Base-by-base conservation (phyloP, 305 asterid species). In the Fraxinus sp. region DNA sequence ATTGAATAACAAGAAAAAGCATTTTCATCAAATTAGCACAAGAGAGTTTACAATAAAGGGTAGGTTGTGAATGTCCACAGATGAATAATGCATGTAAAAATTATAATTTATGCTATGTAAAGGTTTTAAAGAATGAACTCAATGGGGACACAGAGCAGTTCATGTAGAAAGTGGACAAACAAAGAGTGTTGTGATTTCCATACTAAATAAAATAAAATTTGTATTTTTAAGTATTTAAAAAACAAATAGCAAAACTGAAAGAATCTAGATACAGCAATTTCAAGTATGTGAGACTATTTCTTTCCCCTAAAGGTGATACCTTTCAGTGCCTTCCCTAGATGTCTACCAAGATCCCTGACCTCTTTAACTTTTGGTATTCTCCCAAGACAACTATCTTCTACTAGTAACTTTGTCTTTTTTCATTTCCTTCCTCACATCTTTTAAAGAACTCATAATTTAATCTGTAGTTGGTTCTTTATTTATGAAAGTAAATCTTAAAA, bases 381-480 rank as follows among this genome's bases (percentile, higher is more conserved):
- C 68, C 5, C 20, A 24, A 9, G 77, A 11, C 26, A 82, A 44
- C 64, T 70, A 62, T 18, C 24, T 52, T 24, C 33, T 28, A 78
- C 75, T 52, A 18, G 20, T 33, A 52, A 28, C 8, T 20, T 80
- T 74, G 33, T 62, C 72, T 66, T 57, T 57, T 36, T 77, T 70
- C 26, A 72, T 73, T 62, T 30, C 37, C 33, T 73, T 18, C 59
- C 77, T 78, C 79, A 11, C 10, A 59, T 83, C 28, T 49, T 72
- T 6, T 62, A 20, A 62, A 62, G 7, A 62, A 62, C 26, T 57
- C 66, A 18, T 18, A 57, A 18, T 18, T 18, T n/a, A 57, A 62
- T 62, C 16, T 8, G 16, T 22, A 22, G 33, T 20, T 22, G 26
- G 33, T 62, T 62, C 5, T 22, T 20, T 9, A 22, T 62, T 20